Evolutionary conservation across 352 stramenopile species (phyloP), one percentile per base, ranked within the genome.

Genomic region (Peronosclerospora sorghi): DNA sequence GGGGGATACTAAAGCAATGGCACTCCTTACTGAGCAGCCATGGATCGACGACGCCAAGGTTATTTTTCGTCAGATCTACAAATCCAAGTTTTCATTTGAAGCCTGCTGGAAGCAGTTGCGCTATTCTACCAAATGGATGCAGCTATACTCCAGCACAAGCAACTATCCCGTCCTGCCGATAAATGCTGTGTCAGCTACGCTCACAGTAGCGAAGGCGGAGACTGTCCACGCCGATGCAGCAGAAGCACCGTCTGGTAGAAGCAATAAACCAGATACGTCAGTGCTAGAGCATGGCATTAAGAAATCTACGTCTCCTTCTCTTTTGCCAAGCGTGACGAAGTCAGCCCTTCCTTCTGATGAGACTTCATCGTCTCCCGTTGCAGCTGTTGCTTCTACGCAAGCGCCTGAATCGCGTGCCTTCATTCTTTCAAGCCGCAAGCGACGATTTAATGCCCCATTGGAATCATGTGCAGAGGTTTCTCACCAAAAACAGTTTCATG

Each of bases 71-170:
- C 74, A 65, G 35, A 50, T 72, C 17, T 58, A 81, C 29, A 51
- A 47, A 29, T 47, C 40, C 50, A 88, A 84, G 53, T 88, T 88
- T 45, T 40, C 50, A 2, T 88, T 88, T 35, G 75, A 84, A 42
- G 23, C 41, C 9, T 88, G 75, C 53, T 88, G 75, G 75, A 67
- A 66, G 35, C 44, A 78, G 47, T 59, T 88, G 44, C 75, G 75
- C 17, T 72, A 62, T 44, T 81, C 70, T 12, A 49, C 60, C 32
- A 81, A 77, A 26, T 88, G 75, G 75, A 50, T 71, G 21, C 70
- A 82, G 32, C 48, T 84, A 19, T 69, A 82, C 6, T 55, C 66
- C n/a, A 80, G 62, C 29, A 62, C 63, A 0, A 56, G 39, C 2
- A 68, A 51, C 13, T 41, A 57, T 2, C 49, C 64, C 1, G 35